Evolutionary conservation across 1,139 yeast species (phyloP).

Genomic region (Candida buenavistaensis): DNA sequence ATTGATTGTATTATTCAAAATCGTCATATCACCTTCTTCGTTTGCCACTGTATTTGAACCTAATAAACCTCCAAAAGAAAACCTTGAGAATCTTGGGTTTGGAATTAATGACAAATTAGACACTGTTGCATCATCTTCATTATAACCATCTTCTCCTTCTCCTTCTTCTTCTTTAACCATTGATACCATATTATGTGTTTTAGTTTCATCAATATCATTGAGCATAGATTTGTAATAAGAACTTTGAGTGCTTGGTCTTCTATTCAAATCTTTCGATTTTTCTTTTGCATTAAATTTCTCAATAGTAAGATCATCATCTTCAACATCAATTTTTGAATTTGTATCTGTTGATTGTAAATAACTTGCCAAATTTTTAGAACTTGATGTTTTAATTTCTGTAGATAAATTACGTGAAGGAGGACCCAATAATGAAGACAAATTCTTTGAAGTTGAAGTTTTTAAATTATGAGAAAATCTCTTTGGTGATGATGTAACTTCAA

Average conservation of each 20-base stretch:
- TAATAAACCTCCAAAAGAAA: constrained; percentile 43
- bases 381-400: constrained; percentile 37
- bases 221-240: constrained; percentile 25
- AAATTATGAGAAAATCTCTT: constrained; percentile 23
- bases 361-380: constrained; percentile 44
- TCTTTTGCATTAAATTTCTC: constrained; percentile 13
- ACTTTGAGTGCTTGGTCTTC: constrained; percentile 12
- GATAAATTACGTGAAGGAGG: constrained; percentile 13
- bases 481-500: constrained; percentile 35
- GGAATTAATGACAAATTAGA: constrained; percentile 29
- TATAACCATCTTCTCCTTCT: constrained; percentile 7
- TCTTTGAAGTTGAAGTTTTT: constrained; percentile 47
- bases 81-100: constrained; percentile 45
- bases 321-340: constrained; percentile 4
- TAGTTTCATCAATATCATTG: constrained; percentile 22
- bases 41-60: constrained; percentile 21
- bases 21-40: constrained; percentile 30
- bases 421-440: constrained; percentile 33
- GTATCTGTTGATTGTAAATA: constrained; percentile 12
- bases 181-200: constrained; percentile 4
- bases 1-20: constrained; percentile 24
- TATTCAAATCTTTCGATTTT: constrained; percentile 8
- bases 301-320: constrained; percentile 7
- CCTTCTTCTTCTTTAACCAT: constrained; percentile 5
- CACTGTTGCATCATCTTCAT: constrained; percentile 1